These are phyloP conservation scores for Diversispora epigaea DNA, from an alignment of 192 early-diverging fungal species.

Conservation along the genomic window DNA sequence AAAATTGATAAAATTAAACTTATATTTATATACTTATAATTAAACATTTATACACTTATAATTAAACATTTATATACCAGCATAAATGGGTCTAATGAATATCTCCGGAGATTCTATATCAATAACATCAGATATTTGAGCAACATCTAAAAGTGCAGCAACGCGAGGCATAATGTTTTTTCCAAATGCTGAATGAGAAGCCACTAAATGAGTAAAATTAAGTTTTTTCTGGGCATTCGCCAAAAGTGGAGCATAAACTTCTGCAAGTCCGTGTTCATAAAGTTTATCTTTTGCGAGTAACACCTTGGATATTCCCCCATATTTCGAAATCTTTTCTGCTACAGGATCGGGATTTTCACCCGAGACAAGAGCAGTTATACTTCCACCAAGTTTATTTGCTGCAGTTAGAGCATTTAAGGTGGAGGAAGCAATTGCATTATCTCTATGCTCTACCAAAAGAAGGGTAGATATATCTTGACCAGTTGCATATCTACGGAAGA, in stretches of 20 bases:
- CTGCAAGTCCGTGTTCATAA: slow-evolving; percentile 78
- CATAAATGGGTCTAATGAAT: slow-evolving; percentile 96
- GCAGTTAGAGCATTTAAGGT: slow-evolving; percentile 89
- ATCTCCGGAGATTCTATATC: slow-evolving; percentile 76
- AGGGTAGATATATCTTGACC: slow-evolving; percentile 68
- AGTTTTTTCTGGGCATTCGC: slow-evolving; percentile 67
- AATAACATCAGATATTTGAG: slow-evolving; percentile 87
- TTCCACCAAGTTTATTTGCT: slow-evolving; percentile 75
- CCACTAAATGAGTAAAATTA: slow-evolving; percentile 81
- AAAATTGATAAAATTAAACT: not conserved
- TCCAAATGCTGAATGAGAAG: slow-evolving; percentile 83
- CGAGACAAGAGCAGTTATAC: slow-evolving; percentile 86
- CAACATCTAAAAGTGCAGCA: slow-evolving; percentile 88
- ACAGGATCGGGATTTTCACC: slow-evolving; percentile 67
- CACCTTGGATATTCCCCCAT: slow-evolving; percentile 78
- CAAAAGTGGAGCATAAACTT: slow-evolving; percentile 76
- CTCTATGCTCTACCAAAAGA: slow-evolving; percentile 88
- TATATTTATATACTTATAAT: not conserved
- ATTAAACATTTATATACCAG: slow-evolving; percentile 57
- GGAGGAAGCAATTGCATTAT: slow-evolving; percentile 63
- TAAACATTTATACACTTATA: not conserved
- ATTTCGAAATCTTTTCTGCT: slow-evolving; percentile 62
- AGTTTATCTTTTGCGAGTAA: slow-evolving; percentile 77
- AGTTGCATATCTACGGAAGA: slow-evolving; percentile 50
- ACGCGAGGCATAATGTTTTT: slow-evolving; percentile 95